phyloP scores from a whole-genome alignment of 345 rosid genomes.

The Combretum micranthum region DNA sequence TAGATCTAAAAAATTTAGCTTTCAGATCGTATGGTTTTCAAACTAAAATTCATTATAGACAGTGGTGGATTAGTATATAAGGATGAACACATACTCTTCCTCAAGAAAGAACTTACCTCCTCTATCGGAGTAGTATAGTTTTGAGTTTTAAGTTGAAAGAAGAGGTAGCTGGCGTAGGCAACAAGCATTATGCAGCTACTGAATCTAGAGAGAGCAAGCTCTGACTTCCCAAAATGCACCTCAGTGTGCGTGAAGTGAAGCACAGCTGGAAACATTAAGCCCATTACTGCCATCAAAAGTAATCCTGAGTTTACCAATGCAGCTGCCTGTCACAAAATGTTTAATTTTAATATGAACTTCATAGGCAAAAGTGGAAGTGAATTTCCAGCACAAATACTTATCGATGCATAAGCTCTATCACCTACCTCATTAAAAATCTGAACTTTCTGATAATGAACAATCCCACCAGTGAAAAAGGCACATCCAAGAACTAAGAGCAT shows the following conservation, averaged over 20 bases:
- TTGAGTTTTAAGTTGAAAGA: conserved; percentile 40
- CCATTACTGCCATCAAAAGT: conserved; percentile 46
- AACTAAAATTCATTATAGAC: no score
- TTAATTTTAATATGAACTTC: background rate
- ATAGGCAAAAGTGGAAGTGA: background rate
- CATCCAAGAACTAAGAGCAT: conserved; percentile 56
- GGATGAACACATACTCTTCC: background rate
- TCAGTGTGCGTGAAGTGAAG: conserved; percentile 43
- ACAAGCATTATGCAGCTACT: conserved; percentile 47
- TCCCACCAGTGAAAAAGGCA: conserved; percentile 43
- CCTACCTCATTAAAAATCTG: conserved; percentile 38
- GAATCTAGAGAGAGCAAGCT: conserved; percentile 46
- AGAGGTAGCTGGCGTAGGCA: conserved; percentile 39
- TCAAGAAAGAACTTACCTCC: conserved; percentile 20
- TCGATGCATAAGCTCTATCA: background rate
- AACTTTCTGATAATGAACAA: conserved; percentile 29
- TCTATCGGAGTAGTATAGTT: conserved; percentile 9
- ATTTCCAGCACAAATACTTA: background rate
- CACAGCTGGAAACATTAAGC: conserved; percentile 39
- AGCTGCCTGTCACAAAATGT: conserved; percentile 27
- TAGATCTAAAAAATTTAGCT: no score
- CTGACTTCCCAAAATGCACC: conserved; percentile 44
- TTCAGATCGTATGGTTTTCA: no score
- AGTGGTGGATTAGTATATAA: background rate
- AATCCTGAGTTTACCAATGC: conserved; percentile 37